Percentiles rank a stretch among this genome's conserved stretches.
Conservation (phyloP, 1,284 basidiomycete genomes). For the Fomitopsis pinicola region DNA sequence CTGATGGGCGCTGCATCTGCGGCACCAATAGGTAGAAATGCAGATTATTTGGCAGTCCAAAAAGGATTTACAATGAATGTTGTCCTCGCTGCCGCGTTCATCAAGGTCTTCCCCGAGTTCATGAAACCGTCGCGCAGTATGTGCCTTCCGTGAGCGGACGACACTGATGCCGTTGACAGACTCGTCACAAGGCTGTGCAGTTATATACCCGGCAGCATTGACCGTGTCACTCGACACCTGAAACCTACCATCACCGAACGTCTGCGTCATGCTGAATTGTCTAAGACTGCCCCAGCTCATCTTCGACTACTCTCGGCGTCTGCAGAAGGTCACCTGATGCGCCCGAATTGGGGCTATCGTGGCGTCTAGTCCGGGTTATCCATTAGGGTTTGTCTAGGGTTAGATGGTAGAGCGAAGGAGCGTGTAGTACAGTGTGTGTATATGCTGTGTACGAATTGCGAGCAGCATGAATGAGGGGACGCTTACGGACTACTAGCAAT, state of each 20-base stretch:
- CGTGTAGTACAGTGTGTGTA: no score
- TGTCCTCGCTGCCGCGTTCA: constrained; percentile 16
- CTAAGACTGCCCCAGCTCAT: no score
- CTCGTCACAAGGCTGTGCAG: not conserved
- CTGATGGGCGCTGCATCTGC: not conserved
- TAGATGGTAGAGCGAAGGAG: no score
- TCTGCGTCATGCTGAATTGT: not conserved
- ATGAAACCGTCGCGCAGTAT: constrained; percentile 18
- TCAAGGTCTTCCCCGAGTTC: constrained; percentile 34
- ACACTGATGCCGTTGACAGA: no score
- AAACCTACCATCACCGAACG: not conserved
- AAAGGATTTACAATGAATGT: constrained; percentile 29
- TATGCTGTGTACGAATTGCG: no score
- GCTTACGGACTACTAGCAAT: no score
- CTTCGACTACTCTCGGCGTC: no score
- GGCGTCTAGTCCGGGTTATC: no score
- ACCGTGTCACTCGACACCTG: not conserved
- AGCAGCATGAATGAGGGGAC: no score
- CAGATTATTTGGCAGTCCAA: constrained; percentile 32
- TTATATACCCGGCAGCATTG: not conserved
- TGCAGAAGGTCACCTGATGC: no score
- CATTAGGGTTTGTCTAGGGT: no score
- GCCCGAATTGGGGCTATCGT: no score
- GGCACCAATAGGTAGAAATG: constrained; percentile 28
- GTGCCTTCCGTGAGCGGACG: not conserved